These are phyloP conservation scores for Backusella westeae DNA, from an alignment of 192 early-diverging fungal genomes.

Conservation along the genomic window DNA sequence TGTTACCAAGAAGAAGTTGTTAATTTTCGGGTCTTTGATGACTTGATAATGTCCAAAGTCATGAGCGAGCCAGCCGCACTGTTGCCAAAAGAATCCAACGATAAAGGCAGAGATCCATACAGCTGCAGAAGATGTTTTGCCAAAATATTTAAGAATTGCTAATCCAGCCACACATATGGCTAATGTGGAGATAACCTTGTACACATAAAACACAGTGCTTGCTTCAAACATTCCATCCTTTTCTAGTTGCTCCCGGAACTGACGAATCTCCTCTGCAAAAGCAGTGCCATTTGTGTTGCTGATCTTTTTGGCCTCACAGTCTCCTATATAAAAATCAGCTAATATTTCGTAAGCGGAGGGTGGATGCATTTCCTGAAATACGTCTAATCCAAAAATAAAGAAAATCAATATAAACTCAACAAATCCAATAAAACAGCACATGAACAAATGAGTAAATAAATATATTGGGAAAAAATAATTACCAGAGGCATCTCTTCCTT, in stretches of 20 bases:
- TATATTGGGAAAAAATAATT: background rate
- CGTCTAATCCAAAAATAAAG: constrained; percentile 41
- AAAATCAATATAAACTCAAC: constrained; percentile 7
- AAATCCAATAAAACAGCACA: background rate
- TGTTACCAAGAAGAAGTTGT: constrained; percentile 65
- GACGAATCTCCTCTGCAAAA: constrained; percentile 63
- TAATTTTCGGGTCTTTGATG: constrained; percentile 61
- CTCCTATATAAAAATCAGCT: constrained; percentile 75
- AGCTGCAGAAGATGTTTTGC: constrained; percentile 50
- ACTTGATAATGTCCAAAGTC: constrained; percentile 83
- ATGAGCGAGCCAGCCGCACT: constrained; percentile 87
- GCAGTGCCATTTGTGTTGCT: constrained; percentile 36
- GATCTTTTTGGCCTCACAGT: constrained; percentile 42
- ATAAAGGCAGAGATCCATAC: constrained; percentile 55
- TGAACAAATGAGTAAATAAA: background rate
- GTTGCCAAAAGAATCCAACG: constrained; percentile 78
- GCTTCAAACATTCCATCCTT: constrained; percentile 62
- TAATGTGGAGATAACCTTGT: constrained; percentile 58
- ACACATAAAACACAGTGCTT: constrained; percentile 64
- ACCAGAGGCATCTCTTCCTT: constrained; percentile 75
- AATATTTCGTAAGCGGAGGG: constrained; percentile 59
- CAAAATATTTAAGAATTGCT: constrained; percentile 47
- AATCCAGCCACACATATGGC: constrained; percentile 48
- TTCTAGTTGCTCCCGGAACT: constrained; percentile 52
- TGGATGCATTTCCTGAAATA: constrained; percentile 78